Evolutionary conservation across 163 green algal genomes (phyloP).

Genomic region (Chloromonas sp.): DNA sequence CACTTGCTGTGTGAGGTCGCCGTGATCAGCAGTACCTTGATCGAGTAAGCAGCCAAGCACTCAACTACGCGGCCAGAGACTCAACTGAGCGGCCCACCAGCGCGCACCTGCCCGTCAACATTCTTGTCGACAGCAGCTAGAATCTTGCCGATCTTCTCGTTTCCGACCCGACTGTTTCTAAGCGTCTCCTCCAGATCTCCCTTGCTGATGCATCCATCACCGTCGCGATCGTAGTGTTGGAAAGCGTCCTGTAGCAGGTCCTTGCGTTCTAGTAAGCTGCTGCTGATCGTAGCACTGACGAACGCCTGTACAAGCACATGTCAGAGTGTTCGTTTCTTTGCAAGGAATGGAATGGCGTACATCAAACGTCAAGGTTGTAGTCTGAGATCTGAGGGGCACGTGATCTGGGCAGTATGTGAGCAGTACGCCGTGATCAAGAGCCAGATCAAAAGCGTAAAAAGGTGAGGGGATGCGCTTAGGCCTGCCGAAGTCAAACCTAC

Average conservation of each 20-base stretch:
- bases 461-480: too few relatives aligned
- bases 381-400: too few relatives aligned
- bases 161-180: not conserved
- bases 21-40: too few relatives aligned
- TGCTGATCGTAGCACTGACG: constrained; percentile 60
- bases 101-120: not conserved
- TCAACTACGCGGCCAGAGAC: too few relatives aligned
- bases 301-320: constrained; percentile 47
- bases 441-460: too few relatives aligned
- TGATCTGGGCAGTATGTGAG: too few relatives aligned
- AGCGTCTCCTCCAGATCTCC: not conserved
- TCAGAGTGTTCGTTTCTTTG: not conserved
- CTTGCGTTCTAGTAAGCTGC: constrained; percentile 47
- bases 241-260: constrained; percentile 49
- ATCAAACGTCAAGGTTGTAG: too few relatives aligned
- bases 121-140: not conserved
- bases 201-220: constrained; percentile 39
- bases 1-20: too few relatives aligned
- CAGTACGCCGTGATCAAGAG: too few relatives aligned
- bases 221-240: constrained; percentile 58
- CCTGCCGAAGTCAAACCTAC: too few relatives aligned
- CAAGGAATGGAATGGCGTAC: not conserved
- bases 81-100: not conserved
- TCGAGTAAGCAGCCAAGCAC: too few relatives aligned
- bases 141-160: not conserved